phyloP scores from a whole-genome alignment of 2,329 filamentous ascomycete species.

The Xylariaceae sp. region DNA sequence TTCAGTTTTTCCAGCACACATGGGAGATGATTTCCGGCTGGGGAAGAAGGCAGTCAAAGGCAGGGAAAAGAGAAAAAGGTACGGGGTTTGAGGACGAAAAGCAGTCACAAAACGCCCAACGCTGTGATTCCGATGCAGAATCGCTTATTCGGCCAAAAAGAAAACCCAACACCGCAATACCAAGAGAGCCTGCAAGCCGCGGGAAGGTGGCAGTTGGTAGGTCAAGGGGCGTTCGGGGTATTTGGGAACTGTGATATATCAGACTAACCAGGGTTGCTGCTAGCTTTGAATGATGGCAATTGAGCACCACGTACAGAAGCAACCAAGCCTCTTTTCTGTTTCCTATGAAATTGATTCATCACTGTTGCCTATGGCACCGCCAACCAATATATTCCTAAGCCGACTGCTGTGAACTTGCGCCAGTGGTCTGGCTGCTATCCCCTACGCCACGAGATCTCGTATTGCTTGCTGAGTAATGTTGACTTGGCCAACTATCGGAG shows the following conservation, averaged over 20 bases:
- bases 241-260: not conserved
- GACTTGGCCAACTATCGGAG: constrained; percentile 49
- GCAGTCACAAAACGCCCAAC: not conserved
- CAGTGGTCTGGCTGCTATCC: not conserved
- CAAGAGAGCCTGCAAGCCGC: not conserved
- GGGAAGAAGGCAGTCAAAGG: not conserved
- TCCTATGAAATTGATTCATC: constrained; percentile 35
- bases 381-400: not conserved
- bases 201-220: not conserved
- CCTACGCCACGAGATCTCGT: constrained; percentile 28
- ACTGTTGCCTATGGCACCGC: constrained; percentile 25
- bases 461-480: constrained; percentile 37
- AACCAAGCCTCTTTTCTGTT: constrained; percentile 24
- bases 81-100: not conserved
- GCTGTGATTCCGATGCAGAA: not conserved
- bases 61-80: not conserved
- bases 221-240: not conserved
- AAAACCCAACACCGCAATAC: not conserved
- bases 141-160: not conserved
- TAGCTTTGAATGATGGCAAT: too few relatives aligned
- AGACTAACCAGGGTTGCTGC: too few relatives aligned
- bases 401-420: not conserved
- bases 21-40: not conserved
- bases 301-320: constrained; percentile 5
- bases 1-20: not conserved